A percentile compares a stretch with the other conserved stretches of the same genome.
These are phyloP conservation scores for Betula pendula DNA, from an alignment of 306 rosid species.

Conservation along the genomic window DNA sequence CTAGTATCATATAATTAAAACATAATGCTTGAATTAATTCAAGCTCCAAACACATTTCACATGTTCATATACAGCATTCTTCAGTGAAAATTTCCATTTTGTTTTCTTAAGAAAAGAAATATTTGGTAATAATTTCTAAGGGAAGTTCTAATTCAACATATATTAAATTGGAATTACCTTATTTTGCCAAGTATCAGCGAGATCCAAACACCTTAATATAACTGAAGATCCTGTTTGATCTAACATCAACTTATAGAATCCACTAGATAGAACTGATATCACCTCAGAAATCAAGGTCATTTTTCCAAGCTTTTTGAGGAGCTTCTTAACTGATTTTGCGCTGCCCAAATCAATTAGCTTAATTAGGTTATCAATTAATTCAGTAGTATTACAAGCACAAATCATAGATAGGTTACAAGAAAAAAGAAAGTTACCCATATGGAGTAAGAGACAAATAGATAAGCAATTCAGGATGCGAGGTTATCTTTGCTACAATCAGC, in stretches of 20 bases:
- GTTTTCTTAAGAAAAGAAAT: too few relatives aligned
- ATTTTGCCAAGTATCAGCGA: constrained; percentile 5
- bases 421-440: too few relatives aligned
- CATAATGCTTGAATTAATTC: too few relatives aligned
- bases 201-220: constrained; percentile 20
- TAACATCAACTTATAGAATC: constrained; percentile 12
- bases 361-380: not conserved
- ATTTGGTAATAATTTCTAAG: too few relatives aligned
- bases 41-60: too few relatives aligned
- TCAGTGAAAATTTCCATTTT: too few relatives aligned
- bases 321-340: constrained; percentile 21
- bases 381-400: too few relatives aligned
- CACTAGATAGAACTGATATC: not conserved
- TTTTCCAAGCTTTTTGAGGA: constrained; percentile 24
- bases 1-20: too few relatives aligned
- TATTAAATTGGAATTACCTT: constrained; percentile 12
- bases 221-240: constrained; percentile 6
- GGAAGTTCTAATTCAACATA: not conserved
- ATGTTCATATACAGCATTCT: too few relatives aligned
- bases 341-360: not conserved
- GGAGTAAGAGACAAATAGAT: not conserved
- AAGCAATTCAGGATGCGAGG: not conserved
- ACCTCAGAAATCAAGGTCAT: not conserved
- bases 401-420: too few relatives aligned
- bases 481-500: constrained; percentile 12